phyloP scores from a whole-genome alignment of 495 filamentous ascomycete genomes.

The Penicillium robsamsonii region DNA sequence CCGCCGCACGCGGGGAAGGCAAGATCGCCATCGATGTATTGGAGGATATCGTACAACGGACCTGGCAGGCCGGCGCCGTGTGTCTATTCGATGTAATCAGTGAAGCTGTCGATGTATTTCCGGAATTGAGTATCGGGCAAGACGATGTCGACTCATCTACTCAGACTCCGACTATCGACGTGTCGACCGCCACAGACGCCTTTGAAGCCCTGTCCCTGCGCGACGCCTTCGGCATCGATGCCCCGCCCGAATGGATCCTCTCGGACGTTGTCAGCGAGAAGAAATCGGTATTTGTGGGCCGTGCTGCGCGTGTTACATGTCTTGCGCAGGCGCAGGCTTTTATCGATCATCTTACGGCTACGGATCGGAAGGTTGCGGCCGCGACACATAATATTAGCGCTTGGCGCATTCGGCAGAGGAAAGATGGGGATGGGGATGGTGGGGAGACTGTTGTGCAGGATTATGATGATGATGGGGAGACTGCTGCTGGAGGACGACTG shows the following conservation, averaged over 20 bases:
- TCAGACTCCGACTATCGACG: constrained; percentile 14
- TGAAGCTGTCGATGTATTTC: constrained; percentile 42
- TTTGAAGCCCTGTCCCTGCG: constrained; percentile 33
- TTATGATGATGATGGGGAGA: constrained; percentile 94
- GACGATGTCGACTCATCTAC: constrained; percentile 13
- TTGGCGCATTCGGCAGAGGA: constrained; percentile 56
- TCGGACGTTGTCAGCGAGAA: constrained; percentile 73
- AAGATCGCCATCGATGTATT: constrained; percentile 63
- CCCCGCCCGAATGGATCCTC: constrained; percentile 62
- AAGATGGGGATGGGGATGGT: constrained; percentile 34
- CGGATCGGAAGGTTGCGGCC: constrained; percentile 75
- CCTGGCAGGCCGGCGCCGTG: constrained; percentile 71
- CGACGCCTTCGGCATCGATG: constrained; percentile 38
- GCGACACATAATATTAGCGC: constrained; percentile 91
- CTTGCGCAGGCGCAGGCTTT: constrained; percentile 65
- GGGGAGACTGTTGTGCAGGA: constrained; percentile 68
- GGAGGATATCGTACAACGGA: constrained; percentile 58
- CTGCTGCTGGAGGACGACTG: constrained; percentile 82
- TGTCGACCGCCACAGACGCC: constrained; percentile 15
- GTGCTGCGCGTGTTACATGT: constrained; percentile 63
- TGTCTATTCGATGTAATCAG: constrained; percentile 88
- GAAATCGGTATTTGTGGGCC: constrained; percentile 85
- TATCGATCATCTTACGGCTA: constrained; percentile 68
- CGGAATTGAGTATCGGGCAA: constrained; percentile 46
- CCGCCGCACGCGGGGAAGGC: constrained; percentile 60